Evolutionary conservation across 192 early-diverging fungal genomes (phyloP), one percentile per base, ranked within the genome.

Genomic region (Rhizophagus prolifer): DNA sequence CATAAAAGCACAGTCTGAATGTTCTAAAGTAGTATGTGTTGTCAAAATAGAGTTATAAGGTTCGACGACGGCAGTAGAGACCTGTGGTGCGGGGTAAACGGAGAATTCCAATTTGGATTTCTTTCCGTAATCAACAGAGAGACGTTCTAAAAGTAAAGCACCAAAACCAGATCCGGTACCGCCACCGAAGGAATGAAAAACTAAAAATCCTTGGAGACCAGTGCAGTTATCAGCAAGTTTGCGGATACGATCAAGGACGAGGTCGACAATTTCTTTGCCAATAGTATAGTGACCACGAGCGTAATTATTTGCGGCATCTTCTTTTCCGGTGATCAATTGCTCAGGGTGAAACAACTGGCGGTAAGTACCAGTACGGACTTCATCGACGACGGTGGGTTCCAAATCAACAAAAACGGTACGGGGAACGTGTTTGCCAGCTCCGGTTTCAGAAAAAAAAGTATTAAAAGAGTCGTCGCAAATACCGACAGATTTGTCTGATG

Each of bases 61-160:
- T 88, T 98, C 96, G 54, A 99, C 96, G 71, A 98, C 95, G 8
- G 95, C 92, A 76, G 96, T 99, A 79, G 96, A 94, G 66, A 99
- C 93, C 85, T 95, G 95, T 70, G 97, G 97, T 54, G 97, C 96
- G 16, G 97, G 97, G 90, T 99, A 99, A 47, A 99, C 96, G 6
- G 96, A 97, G 88, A 98, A 99, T 89, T 98, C 97, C 80, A 99
- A 93, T 92, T 99, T 99, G 84, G 96, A 97, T 92, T 99, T 99
- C 86, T 99, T 99, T 85, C 98, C 97, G 87, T 99, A 99, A 89
- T 99, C 98, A 72, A 97, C 96, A 21, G 97, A 98, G 64, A 99
- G 90, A 83, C 98, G 97, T 88, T 99, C 98, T 54, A 99, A 86
- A 54, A 99, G 91, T 79, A 99, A 89, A 34, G 97, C 95, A 81